Evolutionary conservation across 768 basidiomycete genomes (phyloP), one percentile per base, ranked within the genome.

Genomic region (Tricholoma matsutake): DNA sequence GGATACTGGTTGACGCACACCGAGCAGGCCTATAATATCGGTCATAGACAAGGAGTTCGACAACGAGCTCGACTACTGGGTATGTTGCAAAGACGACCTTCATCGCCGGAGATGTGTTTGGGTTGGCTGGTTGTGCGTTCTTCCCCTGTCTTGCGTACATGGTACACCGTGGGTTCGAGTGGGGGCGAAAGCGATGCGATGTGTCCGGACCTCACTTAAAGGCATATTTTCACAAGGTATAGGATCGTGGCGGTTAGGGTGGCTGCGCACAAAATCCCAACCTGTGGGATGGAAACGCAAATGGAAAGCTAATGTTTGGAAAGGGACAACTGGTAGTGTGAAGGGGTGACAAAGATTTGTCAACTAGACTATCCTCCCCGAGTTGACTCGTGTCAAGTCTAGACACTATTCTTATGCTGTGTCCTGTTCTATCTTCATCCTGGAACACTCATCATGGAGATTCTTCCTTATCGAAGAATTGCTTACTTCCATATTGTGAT

Each of bases 121-220:
- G 65, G 5, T 60, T 72, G 2, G 67, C 68, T 3, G 67, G 68
- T 60, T 72, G 68, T 57, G 72, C 70, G 4, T 71, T 71, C 32
- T 73, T 64, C 39, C 69, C 70, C 3, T 63, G 71, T 20, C 60
- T 73, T 13, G 72, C 65, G 1, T 72, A 69, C 54, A 69, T 71
- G 65, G 64, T 74, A 14, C 67, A 68, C 60, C 65, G 72, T 32
- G 67, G 69, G 6, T 71, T 73, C 20, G 65, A 68, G 22, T 71
- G 64, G 66, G 52, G 53, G 11, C 47, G 62, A 16, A 53, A n/a
- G 22, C 43, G 25, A 10, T 10, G 16, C 29, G 60, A 47, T 51
- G 14, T 18, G n/a, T 59, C 20, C 13, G 57, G 16, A 69, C 68
- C 72, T 8, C 20, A 61, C 52, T 52, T 71, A 59, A 63, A 63